Evolutionary conservation across 306 rosid species (phyloP), one percentile per base, ranked within the genome.

Genomic region (Trifolium repens): DNA sequence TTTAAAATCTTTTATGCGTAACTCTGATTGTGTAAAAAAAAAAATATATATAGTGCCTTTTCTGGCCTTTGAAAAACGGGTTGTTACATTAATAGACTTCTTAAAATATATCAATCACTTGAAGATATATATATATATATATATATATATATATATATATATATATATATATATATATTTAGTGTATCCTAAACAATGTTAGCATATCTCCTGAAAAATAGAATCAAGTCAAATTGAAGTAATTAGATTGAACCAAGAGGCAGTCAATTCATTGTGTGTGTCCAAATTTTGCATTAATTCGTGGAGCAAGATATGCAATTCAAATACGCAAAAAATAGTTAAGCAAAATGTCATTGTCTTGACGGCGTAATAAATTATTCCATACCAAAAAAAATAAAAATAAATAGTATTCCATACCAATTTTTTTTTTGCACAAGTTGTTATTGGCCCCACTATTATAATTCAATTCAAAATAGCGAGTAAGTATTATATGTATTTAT

Each of bases 281-380:
- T 58, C 30, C 14, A 4, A 75, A 80, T 69, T 27, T 66, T 64
- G 72, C 65, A 80, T 78, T 40, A 72, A 69, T 84, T 64, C 24
- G 27, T 58, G 82, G 77, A 44, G 10, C 54, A 64, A 43, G 55
- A 37, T 37, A 72, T 35, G 78, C 69, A 71, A 72, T 34, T 60
- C 43, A 39, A 70, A 60, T 70, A 73, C 78, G 83, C 70, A 77
- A 81, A 63, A 54, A 81, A 77, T 19, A 17, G 4, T 17, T 58
- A 78, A 70, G 73, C 26, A 58, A 72, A 43, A 65, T 76, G 39
- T 17, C 34, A 46, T 74, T 85, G 84, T 83, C 81, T 74, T 79
- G 49, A 44, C 10, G 14, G 27, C 40, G 11, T 16, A 43, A 76
- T 19, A 10, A 57, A 75, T 73, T 68, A 77, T 69, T 66, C 46